Percentiles rank a stretch among this genome's conserved stretches.
These are phyloP conservation scores for Cymbopogon citratus DNA, from an alignment of 176 grass and related monocot genomes.

Conservation along the genomic window DNA sequence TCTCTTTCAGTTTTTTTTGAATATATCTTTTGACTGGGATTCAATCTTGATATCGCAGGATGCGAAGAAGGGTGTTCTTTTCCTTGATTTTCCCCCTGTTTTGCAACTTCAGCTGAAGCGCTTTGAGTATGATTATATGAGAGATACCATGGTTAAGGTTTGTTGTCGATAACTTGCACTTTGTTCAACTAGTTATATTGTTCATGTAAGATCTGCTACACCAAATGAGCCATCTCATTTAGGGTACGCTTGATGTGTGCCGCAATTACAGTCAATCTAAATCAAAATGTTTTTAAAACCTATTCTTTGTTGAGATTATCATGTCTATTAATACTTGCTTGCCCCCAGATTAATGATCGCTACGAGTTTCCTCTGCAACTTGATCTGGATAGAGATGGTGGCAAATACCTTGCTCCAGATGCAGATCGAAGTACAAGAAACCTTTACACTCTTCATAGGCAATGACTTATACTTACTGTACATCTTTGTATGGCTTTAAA, in stretches of 20 bases:
- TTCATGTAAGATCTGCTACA: neutral
- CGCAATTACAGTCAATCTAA: slow-evolving; percentile 9
- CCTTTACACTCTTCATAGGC: slow-evolving; percentile 93
- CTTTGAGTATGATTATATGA: slow-evolving; percentile 97
- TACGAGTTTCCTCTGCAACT: slow-evolving; percentile 90
- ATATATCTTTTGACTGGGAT: neutral
- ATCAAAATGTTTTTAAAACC: neutral
- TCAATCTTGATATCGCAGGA: slow-evolving; percentile 46
- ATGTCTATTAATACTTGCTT: slow-evolving; percentile 1
- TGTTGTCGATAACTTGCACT: neutral
- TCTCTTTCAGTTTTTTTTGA: neutral
- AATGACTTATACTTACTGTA: slow-evolving; percentile 10
- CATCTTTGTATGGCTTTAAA: slow-evolving; percentile 23
- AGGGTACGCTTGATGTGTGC: neutral
- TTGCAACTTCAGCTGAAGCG: slow-evolving; percentile 97
- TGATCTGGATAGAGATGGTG: slow-evolving; percentile 84
- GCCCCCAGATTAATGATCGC: slow-evolving; percentile 82
- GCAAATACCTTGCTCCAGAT: slow-evolving; percentile 89
- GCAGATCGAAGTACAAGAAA: slow-evolving; percentile 81
- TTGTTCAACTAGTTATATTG: neutral
- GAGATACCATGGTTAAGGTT: slow-evolving; percentile 98
- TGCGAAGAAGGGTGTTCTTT: slow-evolving; percentile 93
- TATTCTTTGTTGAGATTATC: neutral
- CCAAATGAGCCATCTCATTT: neutral
- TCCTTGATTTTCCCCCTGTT: slow-evolving; percentile 97